Percentiles rank a stretch among this genome's conserved stretches.
phyloP scores from a whole-genome alignment of 495 filamentous ascomycete genomes.

The Tuber calosporum region DNA sequence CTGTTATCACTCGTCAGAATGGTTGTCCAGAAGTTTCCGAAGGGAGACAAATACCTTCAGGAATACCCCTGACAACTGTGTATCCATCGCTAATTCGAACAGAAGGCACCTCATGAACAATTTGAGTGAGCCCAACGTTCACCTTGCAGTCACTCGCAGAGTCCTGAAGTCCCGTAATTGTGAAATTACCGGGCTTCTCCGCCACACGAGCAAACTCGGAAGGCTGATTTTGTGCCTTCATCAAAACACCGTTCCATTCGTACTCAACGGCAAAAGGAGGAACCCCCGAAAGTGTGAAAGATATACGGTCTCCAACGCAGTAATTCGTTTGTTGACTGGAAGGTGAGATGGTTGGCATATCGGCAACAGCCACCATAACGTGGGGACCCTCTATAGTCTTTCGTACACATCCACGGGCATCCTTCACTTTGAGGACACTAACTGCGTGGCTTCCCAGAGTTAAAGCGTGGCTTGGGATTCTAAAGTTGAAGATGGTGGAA shows the following conservation, averaged over 20 bases:
- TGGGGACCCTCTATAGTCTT: slow-evolving; percentile 61
- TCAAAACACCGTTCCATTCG: slow-evolving; percentile 66
- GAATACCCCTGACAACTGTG: slow-evolving; percentile 76
- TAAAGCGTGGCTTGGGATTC: slow-evolving; percentile 72
- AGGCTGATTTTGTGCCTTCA: slow-evolving; percentile 67
- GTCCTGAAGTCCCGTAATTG: slow-evolving; percentile 76
- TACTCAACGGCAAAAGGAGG: slow-evolving; percentile 91
- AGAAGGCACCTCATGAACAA: slow-evolving; percentile 83
- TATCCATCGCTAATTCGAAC: slow-evolving; percentile 78
- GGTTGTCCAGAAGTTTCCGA: background rate
- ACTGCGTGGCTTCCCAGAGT: slow-evolving; percentile 78
- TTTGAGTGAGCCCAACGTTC: slow-evolving; percentile 62
- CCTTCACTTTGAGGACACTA: slow-evolving; percentile 78
- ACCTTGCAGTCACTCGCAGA: slow-evolving; percentile 76
- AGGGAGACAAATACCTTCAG: slow-evolving; percentile 53
- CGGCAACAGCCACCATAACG: slow-evolving; percentile 80
- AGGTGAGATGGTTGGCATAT: slow-evolving; percentile 80
- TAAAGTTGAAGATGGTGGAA: slow-evolving; percentile 63
- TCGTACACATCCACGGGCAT: slow-evolving; percentile 73
- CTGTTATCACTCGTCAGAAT: slow-evolving; percentile 8
- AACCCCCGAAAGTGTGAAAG: slow-evolving; percentile 78
- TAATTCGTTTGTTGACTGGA: slow-evolving; percentile 83
- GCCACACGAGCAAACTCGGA: slow-evolving; percentile 86
- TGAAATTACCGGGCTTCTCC: slow-evolving; percentile 79
- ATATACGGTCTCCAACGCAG: slow-evolving; percentile 89